Conservation (phyloP, 371 early-diverging fungal species). For the Mucor irregularis region DNA sequence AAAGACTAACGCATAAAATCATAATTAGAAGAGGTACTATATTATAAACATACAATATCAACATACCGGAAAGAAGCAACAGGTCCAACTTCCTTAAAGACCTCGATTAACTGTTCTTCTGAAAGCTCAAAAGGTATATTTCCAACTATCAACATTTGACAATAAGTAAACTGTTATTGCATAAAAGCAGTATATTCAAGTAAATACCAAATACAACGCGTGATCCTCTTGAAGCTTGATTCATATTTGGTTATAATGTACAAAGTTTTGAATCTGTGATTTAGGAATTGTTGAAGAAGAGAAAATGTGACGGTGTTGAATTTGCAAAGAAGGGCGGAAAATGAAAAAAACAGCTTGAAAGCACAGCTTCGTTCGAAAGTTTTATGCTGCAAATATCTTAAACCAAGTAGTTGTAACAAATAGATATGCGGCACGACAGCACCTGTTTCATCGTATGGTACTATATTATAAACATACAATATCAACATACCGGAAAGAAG, state of each 20-base stretch:
- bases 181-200: not conserved
- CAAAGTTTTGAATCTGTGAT: too few species aligned
- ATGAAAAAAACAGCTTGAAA: too few species aligned
- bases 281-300: too few species aligned
- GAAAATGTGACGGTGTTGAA: too few species aligned
- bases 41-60: not conserved
- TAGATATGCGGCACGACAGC: too few species aligned
- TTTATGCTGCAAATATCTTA: too few species aligned
- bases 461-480: not conserved
- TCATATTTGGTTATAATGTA: constrained; percentile 2
- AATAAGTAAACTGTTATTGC: not conserved
- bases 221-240: constrained; percentile 50
- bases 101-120: constrained; percentile 86
- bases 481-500: constrained; percentile 61
- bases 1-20: constrained; percentile 50
- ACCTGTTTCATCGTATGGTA: too few species aligned
- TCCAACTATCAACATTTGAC: constrained; percentile 52
- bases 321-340: too few species aligned
- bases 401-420: too few species aligned
- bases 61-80: constrained; percentile 72
- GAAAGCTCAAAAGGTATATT: constrained; percentile 88
- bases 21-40: not conserved
- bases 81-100: constrained; percentile 89
- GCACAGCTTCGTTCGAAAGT: too few species aligned
- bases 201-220: constrained; percentile 61